Evolutionary conservation across 495 filamentous ascomycete genomes (phyloP), one percentile per base, ranked within the genome.

Genomic region (Echria macrotheca): DNA sequence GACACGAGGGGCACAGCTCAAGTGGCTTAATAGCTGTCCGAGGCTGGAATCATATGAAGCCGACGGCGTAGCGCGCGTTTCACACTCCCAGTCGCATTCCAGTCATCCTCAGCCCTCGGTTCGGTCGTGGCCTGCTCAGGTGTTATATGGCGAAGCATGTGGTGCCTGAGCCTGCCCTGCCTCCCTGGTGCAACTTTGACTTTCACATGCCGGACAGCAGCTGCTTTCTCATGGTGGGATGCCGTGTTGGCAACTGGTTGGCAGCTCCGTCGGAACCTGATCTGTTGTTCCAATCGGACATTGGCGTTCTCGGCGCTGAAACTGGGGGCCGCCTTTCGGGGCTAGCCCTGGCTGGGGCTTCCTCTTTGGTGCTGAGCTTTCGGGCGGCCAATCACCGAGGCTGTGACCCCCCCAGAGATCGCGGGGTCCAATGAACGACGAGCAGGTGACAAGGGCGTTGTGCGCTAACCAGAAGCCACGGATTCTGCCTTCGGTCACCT

Each of bases 261-360:
- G 17, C 21, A 37, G 21, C 35, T n/a, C n/a, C n/a, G n/a, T 18
- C 21, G 35, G 35, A 37, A 18, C 21, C 42, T 44, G 42, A 44
- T 44, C 42, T 44, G 42, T 26, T 32, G 42, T 44, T 19, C 42
- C 42, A 44, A 44, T 44, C 42, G 32, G n/a, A 26, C 17, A 15
- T 15, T 28, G 26, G 4, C 4, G 9, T 6, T 15, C 21, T n/a
- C n/a, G 8, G 26, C 25, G 25, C 42, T 44, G 42, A 44, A 44
- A 44, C 42, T n/a, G 17, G 10, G 41, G 24, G 17, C 23, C 11
- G 24, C n/a, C 24, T 29, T 31, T 24, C 19, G 38, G 38, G 38
- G 18, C 7, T n/a, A 39, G 18, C n/a, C 18, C 36, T 39, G 14
- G 36, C 14, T 39, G 36, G 7, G 15, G 12, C 18, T 24, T 41